These are phyloP conservation scores for Diplodia mutila DNA, from an alignment of 2,329 filamentous ascomycete species.

Conservation along the genomic window DNA sequence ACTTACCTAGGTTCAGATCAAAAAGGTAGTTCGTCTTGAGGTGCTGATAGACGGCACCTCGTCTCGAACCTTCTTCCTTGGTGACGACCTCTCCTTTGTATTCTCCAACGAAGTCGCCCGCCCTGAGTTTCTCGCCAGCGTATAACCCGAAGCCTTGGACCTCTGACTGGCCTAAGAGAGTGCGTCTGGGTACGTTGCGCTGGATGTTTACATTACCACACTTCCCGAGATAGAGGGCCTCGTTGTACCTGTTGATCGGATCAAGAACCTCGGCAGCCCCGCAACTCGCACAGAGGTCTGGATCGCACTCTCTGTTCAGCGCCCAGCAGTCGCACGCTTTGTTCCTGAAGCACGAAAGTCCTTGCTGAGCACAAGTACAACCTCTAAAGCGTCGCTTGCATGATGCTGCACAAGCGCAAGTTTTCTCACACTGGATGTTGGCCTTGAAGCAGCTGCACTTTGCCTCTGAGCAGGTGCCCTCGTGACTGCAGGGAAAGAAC, in stretches of 20 bases:
- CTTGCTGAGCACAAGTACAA: constrained; percentile 42
- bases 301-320: constrained; percentile 79
- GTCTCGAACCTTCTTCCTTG: constrained; percentile 68
- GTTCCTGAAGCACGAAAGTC: constrained; percentile 52
- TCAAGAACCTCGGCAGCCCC: constrained; percentile 71
- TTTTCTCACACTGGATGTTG: constrained; percentile 71
- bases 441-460: constrained; percentile 66
- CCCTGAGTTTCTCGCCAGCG: constrained; percentile 66
- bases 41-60: constrained; percentile 64
- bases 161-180: constrained; percentile 71
- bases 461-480: constrained; percentile 63
- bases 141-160: constrained; percentile 79
- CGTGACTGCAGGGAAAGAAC: constrained; percentile 69
- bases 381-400: constrained; percentile 58
- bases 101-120: constrained; percentile 77
- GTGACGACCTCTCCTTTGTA: constrained; percentile 80
- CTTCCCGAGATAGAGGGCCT: constrained; percentile 58
- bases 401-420: constrained; percentile 66
- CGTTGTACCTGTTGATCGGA: constrained; percentile 66
- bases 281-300: constrained; percentile 72
- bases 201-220: constrained; percentile 78
- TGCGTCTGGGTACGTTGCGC: constrained; percentile 65
- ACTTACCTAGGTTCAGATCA: constrained; percentile 52
- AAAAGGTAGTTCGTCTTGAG: constrained; percentile 68
- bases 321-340: constrained; percentile 68